A percentile compares a stretch with the other conserved stretches of the same genome.
phyloP scores from a whole-genome alignment of 768 basidiomycete genomes.

The Lyophyllum decastes region DNA sequence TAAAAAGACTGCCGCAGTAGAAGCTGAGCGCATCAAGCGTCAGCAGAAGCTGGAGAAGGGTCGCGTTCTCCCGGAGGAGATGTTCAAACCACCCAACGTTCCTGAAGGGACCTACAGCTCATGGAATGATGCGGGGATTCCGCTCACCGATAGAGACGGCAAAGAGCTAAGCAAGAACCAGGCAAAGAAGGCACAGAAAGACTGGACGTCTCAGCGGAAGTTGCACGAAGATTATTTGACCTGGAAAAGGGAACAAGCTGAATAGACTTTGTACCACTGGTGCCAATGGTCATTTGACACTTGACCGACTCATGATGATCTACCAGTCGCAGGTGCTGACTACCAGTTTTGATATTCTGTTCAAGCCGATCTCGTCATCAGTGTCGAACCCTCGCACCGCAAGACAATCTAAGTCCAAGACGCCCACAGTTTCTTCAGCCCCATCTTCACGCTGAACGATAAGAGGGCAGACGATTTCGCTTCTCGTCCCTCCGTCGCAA shows the following conservation, averaged over 20 bases:
- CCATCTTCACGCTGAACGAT: constrained; percentile 31
- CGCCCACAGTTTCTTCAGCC: constrained; percentile 43
- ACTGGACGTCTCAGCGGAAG: constrained; percentile 72
- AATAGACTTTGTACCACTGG: constrained; percentile 15
- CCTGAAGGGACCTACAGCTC: constrained; percentile 71
- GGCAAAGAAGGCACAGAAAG: constrained; percentile 77
- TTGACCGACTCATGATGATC: constrained; percentile 11
- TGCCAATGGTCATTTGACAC: constrained; percentile 2
- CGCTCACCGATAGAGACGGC: constrained; percentile 82
- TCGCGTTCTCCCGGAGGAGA: constrained; percentile 65
- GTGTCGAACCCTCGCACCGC: constrained; percentile 69
- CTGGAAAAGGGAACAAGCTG: constrained; percentile 34
- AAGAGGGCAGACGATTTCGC: constrained; percentile 88
- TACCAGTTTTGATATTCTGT: constrained; percentile 67
- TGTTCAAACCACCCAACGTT: constrained; percentile 86
- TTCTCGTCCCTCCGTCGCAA: constrained; percentile 88
- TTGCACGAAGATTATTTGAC: constrained; percentile 76
- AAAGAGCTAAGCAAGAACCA: constrained; percentile 83
- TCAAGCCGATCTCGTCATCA: constrained; percentile 77
- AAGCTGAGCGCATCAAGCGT: constrained; percentile 67
- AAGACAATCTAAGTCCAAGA: constrained; percentile 87
- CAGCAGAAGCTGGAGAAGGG: constrained; percentile 86
- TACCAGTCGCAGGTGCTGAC: constrained; percentile 71
- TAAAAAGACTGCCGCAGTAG: constrained; percentile 72
- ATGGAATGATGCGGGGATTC: constrained; percentile 87